Evolutionary conservation across 345 rosid species (phyloP), one percentile per base, ranked within the genome.

Genomic region (Eucalyptus erythrocorys): DNA sequence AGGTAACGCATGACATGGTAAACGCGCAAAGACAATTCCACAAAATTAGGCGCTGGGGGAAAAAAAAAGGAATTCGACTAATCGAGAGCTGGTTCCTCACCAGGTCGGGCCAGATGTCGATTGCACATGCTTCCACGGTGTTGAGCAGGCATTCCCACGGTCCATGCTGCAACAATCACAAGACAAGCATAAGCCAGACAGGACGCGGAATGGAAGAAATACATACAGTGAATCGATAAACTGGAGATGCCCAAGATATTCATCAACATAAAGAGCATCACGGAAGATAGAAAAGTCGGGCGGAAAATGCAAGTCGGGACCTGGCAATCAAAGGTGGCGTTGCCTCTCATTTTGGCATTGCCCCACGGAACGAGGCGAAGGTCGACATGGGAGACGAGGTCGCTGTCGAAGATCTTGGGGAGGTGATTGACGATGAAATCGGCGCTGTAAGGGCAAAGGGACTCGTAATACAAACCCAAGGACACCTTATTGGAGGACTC

Each of bases 101-200:
- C 96, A 96, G 71, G 57, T 93, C 86, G 79, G 98, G 97, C 98
- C 98, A 98, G 89, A 87, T 87, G 87, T 94, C 91, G 61, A 98
- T 92, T 3, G 98, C 99, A 88, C 99, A 98, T 27, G 98, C 99
- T 91, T 98, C 99, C 66, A 98, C 94, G 1, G 98, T 95, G 90
- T 96, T 95, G 91, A 98, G 92, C 17, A 95, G 89, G 92, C 99
- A 98, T 87, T 98, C 99, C 40, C 55, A 90, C 4, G 95, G 95
- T 51, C 99, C 99, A 40, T 96, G 99, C 99, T 95, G 96, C 94
- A 91, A 93, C 37, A 64, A 88, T 53, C 71, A 89, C 6, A 80
- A 1, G 61, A 71, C 47, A 48, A 47, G n/a, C 42, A 68, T 43
- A 11, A 79, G 49, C 59, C 13, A 81, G 49, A 86, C 49, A 85